phyloP scores from a whole-genome alignment of 441 rosid species.

The Populus hybrid region DNA sequence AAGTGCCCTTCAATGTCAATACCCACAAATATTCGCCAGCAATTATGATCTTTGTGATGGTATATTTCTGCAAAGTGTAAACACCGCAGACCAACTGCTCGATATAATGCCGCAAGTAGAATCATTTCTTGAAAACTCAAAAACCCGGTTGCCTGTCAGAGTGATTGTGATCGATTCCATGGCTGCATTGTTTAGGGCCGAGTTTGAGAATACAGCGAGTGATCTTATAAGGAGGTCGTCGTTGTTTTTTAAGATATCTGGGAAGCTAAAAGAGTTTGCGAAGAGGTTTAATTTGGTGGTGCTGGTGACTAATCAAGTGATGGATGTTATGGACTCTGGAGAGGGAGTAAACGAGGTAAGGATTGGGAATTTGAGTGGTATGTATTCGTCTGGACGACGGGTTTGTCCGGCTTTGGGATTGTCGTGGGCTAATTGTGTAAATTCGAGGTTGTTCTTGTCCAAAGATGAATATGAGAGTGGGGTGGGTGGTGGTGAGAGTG shows the following conservation, averaged over 20 bases:
- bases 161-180: conserved; percentile 75
- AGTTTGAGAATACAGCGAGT: conserved; percentile 62
- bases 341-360: conserved; percentile 57
- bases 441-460: conserved; percentile 71
- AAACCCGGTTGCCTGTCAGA: conserved; percentile 48
- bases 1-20: conserved; percentile 27
- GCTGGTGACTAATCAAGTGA: conserved; percentile 81
- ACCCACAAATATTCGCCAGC: conserved; percentile 23
- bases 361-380: conserved; percentile 62
- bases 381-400: conserved; percentile 65
- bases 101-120: conserved; percentile 64
- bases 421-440: conserved; percentile 85
- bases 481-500: conserved; percentile 16
- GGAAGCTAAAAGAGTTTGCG: conserved; percentile 62
- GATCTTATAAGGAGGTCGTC: conserved; percentile 67
- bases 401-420: conserved; percentile 73
- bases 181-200: conserved; percentile 83
- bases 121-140: conserved; percentile 37
- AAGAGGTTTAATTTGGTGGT: conserved; percentile 56
- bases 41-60: conserved; percentile 53
- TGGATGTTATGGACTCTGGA: conserved; percentile 53
- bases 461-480: conserved; percentile 39
- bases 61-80: conserved; percentile 54
- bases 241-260: conserved; percentile 72
- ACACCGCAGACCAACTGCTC: conserved; percentile 66